A percentile compares a stretch with the other conserved stretches of the same genome.
These are phyloP conservation scores for Tylopilus sp. DNA, from an alignment of 1,284 basidiomycete species.

Conservation along the genomic window DNA sequence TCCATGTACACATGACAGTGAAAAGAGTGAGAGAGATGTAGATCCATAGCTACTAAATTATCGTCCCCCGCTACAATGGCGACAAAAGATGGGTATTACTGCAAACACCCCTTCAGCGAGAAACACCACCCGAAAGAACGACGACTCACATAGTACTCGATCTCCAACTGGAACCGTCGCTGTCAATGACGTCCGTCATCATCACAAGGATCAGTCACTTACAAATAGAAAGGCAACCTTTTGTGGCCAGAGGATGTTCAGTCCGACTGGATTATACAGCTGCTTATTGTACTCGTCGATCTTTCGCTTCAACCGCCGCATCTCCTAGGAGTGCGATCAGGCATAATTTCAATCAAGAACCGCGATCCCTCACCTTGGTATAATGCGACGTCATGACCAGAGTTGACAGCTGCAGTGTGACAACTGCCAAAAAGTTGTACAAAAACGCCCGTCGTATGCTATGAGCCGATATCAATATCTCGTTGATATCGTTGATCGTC, in stretches of 20 bases:
- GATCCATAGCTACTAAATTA: constrained; percentile 13
- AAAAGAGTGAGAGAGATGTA: constrained; percentile 6
- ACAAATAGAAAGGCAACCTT: constrained; percentile 83
- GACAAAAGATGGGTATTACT: constrained; percentile 24
- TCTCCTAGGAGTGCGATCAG: constrained; percentile 51
- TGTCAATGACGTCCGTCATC: constrained; percentile 3
- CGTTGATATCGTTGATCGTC: constrained; percentile 81
- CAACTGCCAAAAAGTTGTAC: constrained; percentile 67
- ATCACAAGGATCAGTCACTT: constrained; percentile 36
- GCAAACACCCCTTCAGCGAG: constrained; percentile 1
- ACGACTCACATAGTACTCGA: constrained; percentile 66
- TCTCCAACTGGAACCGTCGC: constrained; percentile 53
- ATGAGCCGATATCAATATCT: constrained; percentile 74
- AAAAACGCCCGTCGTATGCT: constrained; percentile 60
- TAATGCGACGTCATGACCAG: constrained; percentile 67
- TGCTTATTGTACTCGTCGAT: constrained; percentile 64
- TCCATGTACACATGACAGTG: constrained; percentile 1
- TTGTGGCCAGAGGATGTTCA: constrained; percentile 78
- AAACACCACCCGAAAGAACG: background rate
- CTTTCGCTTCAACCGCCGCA: constrained; percentile 59
- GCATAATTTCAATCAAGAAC: background rate
- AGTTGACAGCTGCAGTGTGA: constrained; percentile 72
- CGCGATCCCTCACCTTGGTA: constrained; percentile 52
- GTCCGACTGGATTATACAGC: constrained; percentile 74
- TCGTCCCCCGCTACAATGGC: background rate